Evolutionary conservation across 192 early-diverging fungal genomes (phyloP), one percentile per base, ranked within the genome.

Genomic region (Backusella sp.): DNA sequence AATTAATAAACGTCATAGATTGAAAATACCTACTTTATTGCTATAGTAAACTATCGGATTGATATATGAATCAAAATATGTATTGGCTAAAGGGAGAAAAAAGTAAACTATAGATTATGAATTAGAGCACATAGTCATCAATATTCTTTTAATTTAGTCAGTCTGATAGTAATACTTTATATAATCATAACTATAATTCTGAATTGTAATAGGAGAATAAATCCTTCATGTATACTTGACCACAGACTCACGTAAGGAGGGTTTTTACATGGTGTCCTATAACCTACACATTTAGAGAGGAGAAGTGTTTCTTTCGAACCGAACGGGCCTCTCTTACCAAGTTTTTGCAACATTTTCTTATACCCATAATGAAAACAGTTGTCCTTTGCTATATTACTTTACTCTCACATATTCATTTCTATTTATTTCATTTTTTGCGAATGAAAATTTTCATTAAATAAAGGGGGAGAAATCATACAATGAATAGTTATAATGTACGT

Each of bases 391-490:
- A 19, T 17, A 49, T 19, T 49, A n/a, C 17, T 49, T 49, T 19
- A n/a, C 46, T 21, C 6, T 49, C 6, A 49, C 21, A 49, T 49
- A 7, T 49, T 49, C 46, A n/a, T 49, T 49, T 62, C 9, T 6
- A 49, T 62, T 62, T 28, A 26, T 62, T 62, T 62, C 26, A 62
- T 62, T 62, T 62, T 62, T 62, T 62, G 53, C 11, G 56, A 62
- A 62, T 62, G 56, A 62, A 62, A 62, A 62, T 14, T 62, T 26
- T 62, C 56, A 62, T 62, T 62, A 62, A 62, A 28, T 62, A 26
- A 62, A 62, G 56, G 56, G 26, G 56, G 23, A 32, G 49, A 28
- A 14, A 28, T 62, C 23, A 62, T 62, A 62, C 23, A 62, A 62
- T 62, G 56, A 62, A 26, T n/a, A 62, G 56, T 9, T 28, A 4